phyloP scores from a whole-genome alignment of 2,329 filamentous ascomycete species.

The Rutstroemia sydowiana region DNA sequence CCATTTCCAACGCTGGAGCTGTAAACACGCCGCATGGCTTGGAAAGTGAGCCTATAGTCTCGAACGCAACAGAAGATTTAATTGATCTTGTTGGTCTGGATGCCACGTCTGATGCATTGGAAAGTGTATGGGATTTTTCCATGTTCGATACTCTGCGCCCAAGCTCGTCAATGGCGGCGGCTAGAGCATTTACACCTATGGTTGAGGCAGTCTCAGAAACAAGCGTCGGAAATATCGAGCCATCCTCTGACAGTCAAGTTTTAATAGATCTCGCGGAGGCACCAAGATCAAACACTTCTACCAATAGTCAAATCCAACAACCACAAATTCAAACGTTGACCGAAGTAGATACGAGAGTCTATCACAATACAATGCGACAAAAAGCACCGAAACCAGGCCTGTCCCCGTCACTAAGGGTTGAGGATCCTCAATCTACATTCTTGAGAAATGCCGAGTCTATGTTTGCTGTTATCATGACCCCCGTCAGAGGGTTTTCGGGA shows the following conservation, averaged over 20 bases:
- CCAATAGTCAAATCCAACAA: not conserved
- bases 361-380: constrained; percentile 24
- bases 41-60: no score
- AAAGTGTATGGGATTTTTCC: no score
- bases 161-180: no score
- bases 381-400: constrained; percentile 1
- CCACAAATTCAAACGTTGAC: constrained; percentile 8
- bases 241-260: no score
- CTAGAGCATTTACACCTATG: no score
- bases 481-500: constrained; percentile 21
- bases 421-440: constrained; percentile 15
- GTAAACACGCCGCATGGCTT: no score
- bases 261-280: not conserved
- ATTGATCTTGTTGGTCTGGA: not conserved
- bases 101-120: no score
- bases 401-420: not conserved
- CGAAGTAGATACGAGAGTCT: constrained; percentile 17
- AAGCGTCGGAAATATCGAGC: no score
- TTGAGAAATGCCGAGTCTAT: constrained; percentile 11
- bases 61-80: not conserved
- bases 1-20: no score
- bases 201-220: no score
- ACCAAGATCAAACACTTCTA: not conserved
- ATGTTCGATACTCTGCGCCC: no score
- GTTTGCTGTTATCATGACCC: constrained; percentile 19